These are phyloP conservation scores for Russula virescens DNA, from an alignment of 768 basidiomycete genomes.

Conservation along the genomic window DNA sequence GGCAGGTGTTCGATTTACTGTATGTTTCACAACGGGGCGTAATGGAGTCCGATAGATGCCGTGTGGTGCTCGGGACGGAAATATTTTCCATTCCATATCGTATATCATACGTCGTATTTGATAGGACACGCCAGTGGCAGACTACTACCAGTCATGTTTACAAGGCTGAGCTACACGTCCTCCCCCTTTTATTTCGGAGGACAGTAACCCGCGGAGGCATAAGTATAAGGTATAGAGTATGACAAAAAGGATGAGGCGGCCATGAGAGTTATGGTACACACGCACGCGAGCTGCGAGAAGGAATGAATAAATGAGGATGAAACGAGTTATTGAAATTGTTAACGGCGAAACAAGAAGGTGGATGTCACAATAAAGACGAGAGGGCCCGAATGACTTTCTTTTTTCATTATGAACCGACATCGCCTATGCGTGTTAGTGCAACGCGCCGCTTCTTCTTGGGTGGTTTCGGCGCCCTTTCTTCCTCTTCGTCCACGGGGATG, in stretches of 20 bases:
- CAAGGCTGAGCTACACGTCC: slow-evolving; percentile 1
- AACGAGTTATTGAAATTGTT: slow-evolving; percentile 3
- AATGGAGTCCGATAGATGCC: background rate
- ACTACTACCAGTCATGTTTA: slow-evolving; percentile 10
- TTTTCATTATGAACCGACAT: slow-evolving; percentile 30
- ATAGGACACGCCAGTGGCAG: background rate
- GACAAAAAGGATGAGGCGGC: background rate
- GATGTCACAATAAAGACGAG: background rate
- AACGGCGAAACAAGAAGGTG: background rate
- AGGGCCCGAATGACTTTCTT: background rate
- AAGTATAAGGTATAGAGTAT: slow-evolving; percentile 21
- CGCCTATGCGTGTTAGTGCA: slow-evolving; percentile 65
- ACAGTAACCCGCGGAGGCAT: slow-evolving; percentile 2
- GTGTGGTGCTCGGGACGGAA: background rate
- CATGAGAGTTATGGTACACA: slow-evolving; percentile 13
- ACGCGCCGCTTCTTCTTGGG: slow-evolving; percentile 84
- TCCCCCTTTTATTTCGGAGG: background rate
- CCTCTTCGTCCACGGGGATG: slow-evolving; percentile 13
- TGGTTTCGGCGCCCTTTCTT: slow-evolving; percentile 40
- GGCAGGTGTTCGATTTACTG: background rate
- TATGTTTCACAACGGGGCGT: background rate
- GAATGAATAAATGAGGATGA: slow-evolving; percentile 9
- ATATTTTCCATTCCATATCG: background rate
- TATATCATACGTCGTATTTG: background rate
- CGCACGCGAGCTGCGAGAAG: background rate